phyloP scores from a whole-genome alignment of 495 filamentous ascomycete species.

The Tuber melanosporum region DNA sequence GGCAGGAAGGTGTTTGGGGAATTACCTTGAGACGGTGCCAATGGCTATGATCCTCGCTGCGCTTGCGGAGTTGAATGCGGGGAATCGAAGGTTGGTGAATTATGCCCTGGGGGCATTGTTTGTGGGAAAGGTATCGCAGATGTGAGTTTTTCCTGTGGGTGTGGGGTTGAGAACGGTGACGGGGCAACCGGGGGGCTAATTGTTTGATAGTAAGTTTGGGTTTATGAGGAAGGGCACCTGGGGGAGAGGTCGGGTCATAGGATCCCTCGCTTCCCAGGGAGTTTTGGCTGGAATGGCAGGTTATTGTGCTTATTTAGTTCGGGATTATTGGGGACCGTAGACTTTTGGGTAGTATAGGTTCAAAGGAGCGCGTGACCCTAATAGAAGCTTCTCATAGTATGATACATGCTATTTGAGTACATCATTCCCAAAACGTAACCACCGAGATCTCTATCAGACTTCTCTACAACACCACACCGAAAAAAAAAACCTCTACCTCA shows the following conservation, averaged over 20 bases:
- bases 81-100: constrained; percentile 33
- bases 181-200: not conserved
- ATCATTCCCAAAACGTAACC: no score
- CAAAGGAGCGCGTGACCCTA: not conserved
- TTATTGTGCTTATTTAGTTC: constrained; percentile 28
- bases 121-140: constrained; percentile 17
- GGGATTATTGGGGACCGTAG: not conserved
- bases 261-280: constrained; percentile 28
- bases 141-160: constrained; percentile 16
- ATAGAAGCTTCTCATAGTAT: not conserved
- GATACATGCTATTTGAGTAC: no score
- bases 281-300: constrained; percentile 33
- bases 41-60: constrained; percentile 21
- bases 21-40: constrained; percentile 29
- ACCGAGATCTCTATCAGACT: not conserved
- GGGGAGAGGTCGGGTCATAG: constrained; percentile 28
- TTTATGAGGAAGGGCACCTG: constrained; percentile 20
- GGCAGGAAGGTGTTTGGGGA: constrained; percentile 20
- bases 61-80: constrained; percentile 54
- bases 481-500: not conserved
- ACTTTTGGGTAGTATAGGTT: not conserved
- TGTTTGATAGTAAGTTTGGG: constrained; percentile 28
- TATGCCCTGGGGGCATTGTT: constrained; percentile 31
- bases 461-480: not conserved
- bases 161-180: not conserved